Conservation (phyloP, 2,329 filamentous ascomycete genomes). For the Akanthomyces lecanii region DNA sequence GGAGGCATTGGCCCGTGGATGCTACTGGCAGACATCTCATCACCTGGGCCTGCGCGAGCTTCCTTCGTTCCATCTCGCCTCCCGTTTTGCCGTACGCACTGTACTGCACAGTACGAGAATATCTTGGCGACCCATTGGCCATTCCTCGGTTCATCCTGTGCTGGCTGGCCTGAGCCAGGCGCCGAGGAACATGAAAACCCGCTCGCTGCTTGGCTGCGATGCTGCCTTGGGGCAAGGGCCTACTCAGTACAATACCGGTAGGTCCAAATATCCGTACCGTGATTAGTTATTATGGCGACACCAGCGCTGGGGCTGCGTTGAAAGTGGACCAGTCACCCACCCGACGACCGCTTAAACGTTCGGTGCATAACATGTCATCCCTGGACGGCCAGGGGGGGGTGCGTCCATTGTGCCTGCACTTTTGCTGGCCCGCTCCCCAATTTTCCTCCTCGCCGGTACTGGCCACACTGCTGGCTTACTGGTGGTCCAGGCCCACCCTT, state of each 20-base stretch:
- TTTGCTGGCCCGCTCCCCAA: too few relatives aligned
- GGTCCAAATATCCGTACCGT: neutral
- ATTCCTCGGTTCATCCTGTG: neutral
- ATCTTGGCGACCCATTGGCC: neutral
- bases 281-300: constrained; percentile 15
- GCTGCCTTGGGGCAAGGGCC: neutral
- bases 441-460: neutral
- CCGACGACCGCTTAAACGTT: constrained; percentile 5
- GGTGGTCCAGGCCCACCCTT: neutral
- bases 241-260: too few relatives aligned
- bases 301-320: neutral
- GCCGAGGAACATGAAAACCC: neutral
- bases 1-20: neutral
- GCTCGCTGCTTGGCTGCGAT: neutral
- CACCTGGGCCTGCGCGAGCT: neutral
- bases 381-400: neutral
- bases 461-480: neutral
- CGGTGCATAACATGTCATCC: neutral
- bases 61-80: neutral
- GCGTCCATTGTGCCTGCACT: neutral
- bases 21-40: neutral
- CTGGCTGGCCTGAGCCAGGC: constrained; percentile 5
- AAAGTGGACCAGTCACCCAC: neutral
- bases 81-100: too few relatives aligned
- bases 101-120: neutral